These are phyloP conservation scores for Lasiosphaeria miniovina DNA, from an alignment of 495 filamentous ascomycete genomes.

Conservation along the genomic window DNA sequence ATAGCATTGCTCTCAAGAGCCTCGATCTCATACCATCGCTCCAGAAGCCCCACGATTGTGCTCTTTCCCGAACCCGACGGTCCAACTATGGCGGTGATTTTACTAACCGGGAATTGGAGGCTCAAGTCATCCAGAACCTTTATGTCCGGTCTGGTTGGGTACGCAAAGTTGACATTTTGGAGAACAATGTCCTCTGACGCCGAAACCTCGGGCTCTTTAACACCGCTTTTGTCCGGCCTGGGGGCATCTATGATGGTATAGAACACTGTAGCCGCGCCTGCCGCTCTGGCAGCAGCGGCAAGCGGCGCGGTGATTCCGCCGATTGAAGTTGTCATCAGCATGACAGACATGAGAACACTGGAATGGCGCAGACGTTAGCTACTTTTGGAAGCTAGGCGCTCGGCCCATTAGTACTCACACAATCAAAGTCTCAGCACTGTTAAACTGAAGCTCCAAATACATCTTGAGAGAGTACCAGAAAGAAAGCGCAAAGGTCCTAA, in stretches of 20 bases:
- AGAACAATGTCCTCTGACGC: conserved; percentile 57
- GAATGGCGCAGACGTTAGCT: background rate
- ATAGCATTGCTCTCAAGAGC: conserved; percentile 47
- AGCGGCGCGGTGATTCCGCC: conserved; percentile 50
- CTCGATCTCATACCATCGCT: conserved; percentile 61
- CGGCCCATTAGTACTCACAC: conserved; percentile 39
- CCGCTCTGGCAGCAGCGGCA: conserved; percentile 48
- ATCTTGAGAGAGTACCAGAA: conserved; percentile 44
- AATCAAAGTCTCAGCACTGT: conserved; percentile 42
- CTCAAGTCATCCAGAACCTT: conserved; percentile 54
- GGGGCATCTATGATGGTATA: conserved; percentile 57
- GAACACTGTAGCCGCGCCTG: conserved; percentile 52
- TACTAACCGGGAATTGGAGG: conserved; percentile 65
- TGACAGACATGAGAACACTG: conserved; percentile 55
- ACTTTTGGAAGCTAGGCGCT: background rate
- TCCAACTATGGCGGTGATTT: conserved; percentile 81
- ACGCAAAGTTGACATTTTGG: conserved; percentile 59
- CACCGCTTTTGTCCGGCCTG: conserved; percentile 41
- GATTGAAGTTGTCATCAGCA: conserved; percentile 53
- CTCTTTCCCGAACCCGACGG: conserved; percentile 71
- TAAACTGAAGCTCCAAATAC: conserved; percentile 25
- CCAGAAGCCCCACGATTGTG: conserved; percentile 62
- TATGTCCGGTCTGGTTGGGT: conserved; percentile 60
- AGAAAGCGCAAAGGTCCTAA: conserved; percentile 44
- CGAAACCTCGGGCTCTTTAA: conserved; percentile 44